phyloP scores from a whole-genome alignment of 306 rosid genomes.

The Carpinus viminea region DNA sequence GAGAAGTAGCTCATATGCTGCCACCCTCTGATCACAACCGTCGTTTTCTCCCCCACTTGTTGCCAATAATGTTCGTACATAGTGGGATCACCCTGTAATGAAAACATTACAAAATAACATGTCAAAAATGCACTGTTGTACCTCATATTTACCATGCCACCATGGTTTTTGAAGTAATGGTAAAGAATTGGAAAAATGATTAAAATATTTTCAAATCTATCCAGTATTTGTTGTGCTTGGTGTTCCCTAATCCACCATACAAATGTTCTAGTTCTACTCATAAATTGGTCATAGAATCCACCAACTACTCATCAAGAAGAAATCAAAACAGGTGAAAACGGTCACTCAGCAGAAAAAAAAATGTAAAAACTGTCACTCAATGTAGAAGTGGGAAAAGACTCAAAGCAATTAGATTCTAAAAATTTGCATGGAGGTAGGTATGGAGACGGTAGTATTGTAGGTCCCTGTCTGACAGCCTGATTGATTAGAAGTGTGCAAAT shows the following conservation, averaged over 20 bases:
- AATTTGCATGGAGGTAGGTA: conserved; percentile 36
- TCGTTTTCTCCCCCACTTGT: conserved; percentile 58
- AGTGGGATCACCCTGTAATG: conserved; percentile 85
- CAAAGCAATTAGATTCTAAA: conserved; percentile 10
- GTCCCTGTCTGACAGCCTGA: conserved; percentile 28
- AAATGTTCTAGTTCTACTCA: too few relatives aligned
- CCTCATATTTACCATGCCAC: not conserved
- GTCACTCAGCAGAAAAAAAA: not conserved
- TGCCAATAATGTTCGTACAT: conserved; percentile 76
- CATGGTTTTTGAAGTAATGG: not conserved
- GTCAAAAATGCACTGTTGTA: conserved; percentile 8
- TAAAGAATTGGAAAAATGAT: not conserved
- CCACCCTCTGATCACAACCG: conserved; percentile 75
- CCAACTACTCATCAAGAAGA: not conserved
- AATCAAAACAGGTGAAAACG: not conserved
- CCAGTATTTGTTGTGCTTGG: not conserved
- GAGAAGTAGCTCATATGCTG: conserved; percentile 81
- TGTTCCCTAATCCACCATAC: not conserved
- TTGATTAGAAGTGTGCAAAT: conserved; percentile 33
- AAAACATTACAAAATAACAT: conserved; percentile 8
- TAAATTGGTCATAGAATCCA: not conserved
- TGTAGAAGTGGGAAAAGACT: not conserved
- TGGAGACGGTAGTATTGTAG: conserved; percentile 17
- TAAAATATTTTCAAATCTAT: too few relatives aligned
- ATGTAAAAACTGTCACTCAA: conserved; percentile 16